Conservation (phyloP, 768 basidiomycete genomes). For the Gelatoporia subvermispora region DNA sequence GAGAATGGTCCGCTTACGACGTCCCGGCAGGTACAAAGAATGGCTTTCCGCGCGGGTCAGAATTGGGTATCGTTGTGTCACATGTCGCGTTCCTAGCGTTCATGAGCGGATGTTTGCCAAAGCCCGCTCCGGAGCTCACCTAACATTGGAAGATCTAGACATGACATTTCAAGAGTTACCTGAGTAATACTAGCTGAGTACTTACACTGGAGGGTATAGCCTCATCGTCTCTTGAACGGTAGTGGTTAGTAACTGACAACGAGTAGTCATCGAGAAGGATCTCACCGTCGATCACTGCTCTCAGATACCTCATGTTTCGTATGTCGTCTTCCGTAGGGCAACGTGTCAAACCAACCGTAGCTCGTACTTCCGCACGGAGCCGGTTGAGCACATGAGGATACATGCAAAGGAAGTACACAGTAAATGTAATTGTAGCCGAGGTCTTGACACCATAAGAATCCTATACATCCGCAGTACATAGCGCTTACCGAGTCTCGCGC, state of each 20-base stretch:
- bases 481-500: constrained; percentile 17
- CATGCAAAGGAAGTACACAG: constrained; percentile 27
- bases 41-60: constrained; percentile 7
- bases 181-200: neutral
- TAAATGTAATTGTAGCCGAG: constrained; percentile 27
- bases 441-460: constrained; percentile 14
- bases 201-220: constrained; percentile 9
- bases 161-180: neutral
- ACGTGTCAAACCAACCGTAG: constrained; percentile 20
- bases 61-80: constrained; percentile 21
- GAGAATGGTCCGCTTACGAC: neutral
- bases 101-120: neutral
- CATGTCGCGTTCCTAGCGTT: constrained; percentile 6
- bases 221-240: constrained; percentile 18
- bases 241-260: constrained; percentile 1
- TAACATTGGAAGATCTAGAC: constrained; percentile 29
- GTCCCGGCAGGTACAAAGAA: constrained; percentile 7
- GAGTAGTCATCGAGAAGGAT: neutral
- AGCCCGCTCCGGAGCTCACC: constrained; percentile 15
- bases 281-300: constrained; percentile 12
- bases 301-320: constrained; percentile 28
- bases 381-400: constrained; percentile 25
- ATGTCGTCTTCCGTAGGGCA: constrained; percentile 29
- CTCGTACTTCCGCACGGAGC: constrained; percentile 29
- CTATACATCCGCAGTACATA: constrained; percentile 8